These are phyloP conservation scores for Aspergillus latus DNA, from an alignment of 2,329 filamentous ascomycete genomes.

Conservation along the genomic window DNA sequence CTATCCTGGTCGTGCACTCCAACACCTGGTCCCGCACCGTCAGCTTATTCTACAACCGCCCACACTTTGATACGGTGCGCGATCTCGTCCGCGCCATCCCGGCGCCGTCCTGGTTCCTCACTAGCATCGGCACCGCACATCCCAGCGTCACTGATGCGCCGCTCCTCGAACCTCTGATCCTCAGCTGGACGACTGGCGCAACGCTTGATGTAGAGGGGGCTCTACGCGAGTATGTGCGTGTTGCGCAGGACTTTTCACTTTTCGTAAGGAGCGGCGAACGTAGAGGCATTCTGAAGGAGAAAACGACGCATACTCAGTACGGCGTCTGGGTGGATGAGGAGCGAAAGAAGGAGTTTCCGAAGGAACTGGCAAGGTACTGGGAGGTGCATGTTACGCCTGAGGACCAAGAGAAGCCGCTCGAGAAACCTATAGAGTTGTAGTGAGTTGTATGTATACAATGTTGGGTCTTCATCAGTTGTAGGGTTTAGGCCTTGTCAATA, in stretches of 20 bases:
- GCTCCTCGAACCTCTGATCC: background rate
- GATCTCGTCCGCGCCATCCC: slow-evolving; percentile 6
- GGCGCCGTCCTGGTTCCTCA: slow-evolving; percentile 8
- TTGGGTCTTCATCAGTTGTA: too few species aligned
- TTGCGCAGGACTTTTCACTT: background rate
- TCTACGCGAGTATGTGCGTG: slow-evolving; percentile 2
- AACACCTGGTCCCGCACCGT: slow-evolving; percentile 8
- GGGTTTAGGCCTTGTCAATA: too few species aligned
- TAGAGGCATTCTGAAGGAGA: background rate
- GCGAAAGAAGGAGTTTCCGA: slow-evolving; percentile 8
- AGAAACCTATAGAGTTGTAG: background rate
- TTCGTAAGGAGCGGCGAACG: background rate
- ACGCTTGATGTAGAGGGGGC: background rate
- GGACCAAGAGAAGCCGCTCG: background rate
- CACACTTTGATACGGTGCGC: slow-evolving; percentile 9
- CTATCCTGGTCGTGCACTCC: slow-evolving; percentile 10
- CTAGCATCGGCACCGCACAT: slow-evolving; percentile 7
- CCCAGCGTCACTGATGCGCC: slow-evolving; percentile 8
- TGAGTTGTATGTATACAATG: too few species aligned
- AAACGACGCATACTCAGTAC: slow-evolving; percentile 3
- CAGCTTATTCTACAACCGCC: slow-evolving; percentile 7
- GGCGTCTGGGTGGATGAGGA: slow-evolving; percentile 2
- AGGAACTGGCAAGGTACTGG: slow-evolving; percentile 1
- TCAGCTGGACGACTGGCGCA: slow-evolving; percentile 6
- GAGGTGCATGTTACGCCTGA: slow-evolving; percentile 6